These are phyloP conservation scores for Cyberlindnera maclurae DNA, from an alignment of 805 yeast species.

Conservation along the genomic window DNA sequence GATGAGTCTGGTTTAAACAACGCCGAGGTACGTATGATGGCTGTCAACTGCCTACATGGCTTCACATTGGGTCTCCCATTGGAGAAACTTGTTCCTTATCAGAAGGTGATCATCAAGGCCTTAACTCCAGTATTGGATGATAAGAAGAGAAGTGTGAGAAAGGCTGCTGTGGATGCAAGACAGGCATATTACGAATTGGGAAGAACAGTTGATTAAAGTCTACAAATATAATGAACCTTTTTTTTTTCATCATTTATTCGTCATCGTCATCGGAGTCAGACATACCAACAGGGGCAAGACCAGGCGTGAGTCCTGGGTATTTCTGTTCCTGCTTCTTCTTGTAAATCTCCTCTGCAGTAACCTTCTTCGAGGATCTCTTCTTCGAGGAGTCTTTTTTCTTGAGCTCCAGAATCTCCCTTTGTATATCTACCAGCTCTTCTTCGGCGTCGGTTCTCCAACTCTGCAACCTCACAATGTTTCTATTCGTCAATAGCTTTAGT, in stretches of 20 bases:
- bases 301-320: conserved; percentile 70
- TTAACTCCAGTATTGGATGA: conserved; percentile 61
- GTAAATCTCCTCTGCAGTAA: conserved; percentile 27
- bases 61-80: conserved; percentile 33
- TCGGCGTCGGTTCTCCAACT: conserved; percentile 36
- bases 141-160: conserved; percentile 65
- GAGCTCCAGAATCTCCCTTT: conserved; percentile 36
- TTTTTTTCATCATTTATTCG: conserved; percentile 3
- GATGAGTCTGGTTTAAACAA: conserved; percentile 26
- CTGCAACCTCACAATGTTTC: conserved; percentile 31
- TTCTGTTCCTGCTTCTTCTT: conserved; percentile 22
- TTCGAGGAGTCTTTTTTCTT: conserved; percentile 29
- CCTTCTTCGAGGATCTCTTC: conserved; percentile 20
- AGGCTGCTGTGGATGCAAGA: conserved; percentile 70
- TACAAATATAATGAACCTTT: not conserved
- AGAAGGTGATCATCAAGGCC: conserved; percentile 33
- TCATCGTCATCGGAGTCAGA: conserved; percentile 42
- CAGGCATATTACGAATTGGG: conserved; percentile 62
- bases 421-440: conserved; percentile 37
- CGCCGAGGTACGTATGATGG: conserved; percentile 45
- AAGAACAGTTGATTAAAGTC: conserved; percentile 26
- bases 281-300: conserved; percentile 74
- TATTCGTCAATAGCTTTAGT: conserved; percentile 28
- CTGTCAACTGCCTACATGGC: conserved; percentile 52
- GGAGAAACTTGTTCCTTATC: conserved; percentile 43